Evolutionary conservation across 2,329 filamentous ascomycete genomes (phyloP), one percentile per base, ranked within the genome.

Genomic region (Lachnellula hyalina): DNA sequence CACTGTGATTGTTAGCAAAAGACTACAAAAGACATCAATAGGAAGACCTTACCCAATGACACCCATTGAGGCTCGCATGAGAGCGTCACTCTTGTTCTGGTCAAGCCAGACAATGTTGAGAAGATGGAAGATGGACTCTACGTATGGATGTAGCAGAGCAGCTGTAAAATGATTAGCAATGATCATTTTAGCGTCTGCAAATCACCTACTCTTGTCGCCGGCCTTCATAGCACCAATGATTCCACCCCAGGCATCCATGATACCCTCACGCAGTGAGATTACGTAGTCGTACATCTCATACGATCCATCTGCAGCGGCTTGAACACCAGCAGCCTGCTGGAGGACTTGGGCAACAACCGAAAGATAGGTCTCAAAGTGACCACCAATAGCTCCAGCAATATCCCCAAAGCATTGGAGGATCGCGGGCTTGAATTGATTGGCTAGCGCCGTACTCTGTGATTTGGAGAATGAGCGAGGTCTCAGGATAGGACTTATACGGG

Each of bases 161-260:
- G 86, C 87, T 93, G 64, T 36, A 61, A 52, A 47, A 52, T 54
- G 48, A 51, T 70, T 65, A 75, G 72, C 50, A 62, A 51, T 25
- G 17, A 17, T 14, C 11, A 49, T 23, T 40, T 17, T 11, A 32
- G 21, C 17, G 8, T 17, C 4, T 6, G 21, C 4, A 44, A 38
- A 17, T 47, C 17, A 75, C 84, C 72, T 73, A 88, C 86, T 85
- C 78, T 93, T 93, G 67, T 77, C 77, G 67, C 86, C 89, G 50
- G 80, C 75, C 78, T 94, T 96, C 87, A 97, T 91, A 51, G 94
- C 91, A 71, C 93, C 85, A 69, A 99, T 91, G 63, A 96, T 94
- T 63, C 94, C 94, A 67, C 92, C 91, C 92, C 95, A 99, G 35
- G 94, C 94, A 78, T 99, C 94, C 87, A 97, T 96, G 63, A 99